These are phyloP conservation scores for Gossypium ekmanianum DNA, from an alignment of 345 rosid genomes.

Conservation along the genomic window DNA sequence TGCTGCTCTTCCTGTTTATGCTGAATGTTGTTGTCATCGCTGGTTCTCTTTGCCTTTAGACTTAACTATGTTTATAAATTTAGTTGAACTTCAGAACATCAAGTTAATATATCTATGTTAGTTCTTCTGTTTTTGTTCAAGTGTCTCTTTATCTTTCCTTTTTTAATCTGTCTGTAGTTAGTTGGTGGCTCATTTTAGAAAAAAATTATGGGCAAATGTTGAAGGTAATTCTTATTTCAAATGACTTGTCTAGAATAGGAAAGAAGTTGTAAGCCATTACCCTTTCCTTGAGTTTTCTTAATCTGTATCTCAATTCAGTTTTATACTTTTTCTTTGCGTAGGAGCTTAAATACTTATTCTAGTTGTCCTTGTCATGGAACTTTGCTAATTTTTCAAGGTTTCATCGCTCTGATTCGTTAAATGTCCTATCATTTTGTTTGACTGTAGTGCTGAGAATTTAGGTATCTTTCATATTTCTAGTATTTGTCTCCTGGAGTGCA, in stretches of 20 bases:
- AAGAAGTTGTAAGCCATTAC: neutral
- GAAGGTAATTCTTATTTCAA: neutral
- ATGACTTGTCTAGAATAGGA: neutral
- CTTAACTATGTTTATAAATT: neutral
- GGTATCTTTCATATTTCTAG: neutral
- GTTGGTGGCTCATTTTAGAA: neutral
- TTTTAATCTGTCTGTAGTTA: neutral
- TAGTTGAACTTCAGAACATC: neutral
- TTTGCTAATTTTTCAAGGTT: neutral
- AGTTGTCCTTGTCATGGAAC: neutral
- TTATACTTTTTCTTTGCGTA: neutral
- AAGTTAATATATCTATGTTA: neutral
- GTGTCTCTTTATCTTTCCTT: neutral
- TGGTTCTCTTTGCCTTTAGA: neutral
- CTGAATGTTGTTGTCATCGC: neutral
- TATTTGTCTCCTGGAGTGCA: neutral
- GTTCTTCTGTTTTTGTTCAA: neutral
- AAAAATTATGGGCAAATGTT: neutral
- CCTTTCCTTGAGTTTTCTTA: neutral
- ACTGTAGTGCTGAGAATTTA: neutral
- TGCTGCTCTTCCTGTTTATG: neutral
- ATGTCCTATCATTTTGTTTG: neutral
- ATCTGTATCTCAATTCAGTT: neutral
- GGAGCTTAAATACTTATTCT: neutral
- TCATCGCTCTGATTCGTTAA: neutral